Conservation (phyloP, 352 stramenopile species). For the Phytophthora meadii region DNA sequence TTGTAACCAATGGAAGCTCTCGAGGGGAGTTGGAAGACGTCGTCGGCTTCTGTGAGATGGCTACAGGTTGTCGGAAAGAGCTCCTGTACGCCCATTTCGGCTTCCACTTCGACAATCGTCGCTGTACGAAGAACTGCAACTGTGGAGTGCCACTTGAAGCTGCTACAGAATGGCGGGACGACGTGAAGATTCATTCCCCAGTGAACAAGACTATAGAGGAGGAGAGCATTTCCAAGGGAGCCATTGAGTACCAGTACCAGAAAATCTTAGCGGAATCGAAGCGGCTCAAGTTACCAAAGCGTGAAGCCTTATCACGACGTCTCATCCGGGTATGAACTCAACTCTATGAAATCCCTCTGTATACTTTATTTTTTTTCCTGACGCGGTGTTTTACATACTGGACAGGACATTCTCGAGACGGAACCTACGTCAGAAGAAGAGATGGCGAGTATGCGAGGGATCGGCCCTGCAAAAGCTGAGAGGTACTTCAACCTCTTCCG, state of each 20-base stretch:
- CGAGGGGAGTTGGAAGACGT: conserved; percentile 59
- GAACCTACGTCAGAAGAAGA: conserved; percentile 57
- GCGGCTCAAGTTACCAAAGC: conserved; percentile 53
- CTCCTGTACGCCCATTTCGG: conserved; percentile 67
- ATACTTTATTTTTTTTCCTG: not conserved
- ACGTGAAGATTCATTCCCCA: conserved; percentile 8
- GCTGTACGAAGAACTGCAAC: conserved; percentile 68
- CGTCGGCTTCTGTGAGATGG: conserved; percentile 59
- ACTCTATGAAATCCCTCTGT: not conserved
- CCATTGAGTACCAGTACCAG: conserved; percentile 75
- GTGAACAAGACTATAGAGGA: conserved; percentile 7
- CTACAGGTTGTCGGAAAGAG: conserved; percentile 59
- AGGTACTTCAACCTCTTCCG: conserved; percentile 62
- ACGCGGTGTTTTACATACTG: too few relatives aligned
- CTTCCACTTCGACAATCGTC: conserved; percentile 43
- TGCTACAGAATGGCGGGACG: conserved; percentile 11
- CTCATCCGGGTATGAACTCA: conserved; percentile 44
- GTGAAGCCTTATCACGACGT: conserved; percentile 61
- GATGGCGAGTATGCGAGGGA: conserved; percentile 68
- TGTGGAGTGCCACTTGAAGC: conserved; percentile 44
- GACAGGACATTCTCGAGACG: conserved; percentile 56
- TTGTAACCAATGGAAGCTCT: conserved; percentile 47
- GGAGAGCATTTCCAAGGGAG: conserved; percentile 24
- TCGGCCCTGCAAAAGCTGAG: conserved; percentile 54
- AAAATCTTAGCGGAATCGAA: conserved; percentile 53